phyloP scores from a whole-genome alignment of 192 early-diverging fungal genomes.

The Backusella tuberculispora region DNA sequence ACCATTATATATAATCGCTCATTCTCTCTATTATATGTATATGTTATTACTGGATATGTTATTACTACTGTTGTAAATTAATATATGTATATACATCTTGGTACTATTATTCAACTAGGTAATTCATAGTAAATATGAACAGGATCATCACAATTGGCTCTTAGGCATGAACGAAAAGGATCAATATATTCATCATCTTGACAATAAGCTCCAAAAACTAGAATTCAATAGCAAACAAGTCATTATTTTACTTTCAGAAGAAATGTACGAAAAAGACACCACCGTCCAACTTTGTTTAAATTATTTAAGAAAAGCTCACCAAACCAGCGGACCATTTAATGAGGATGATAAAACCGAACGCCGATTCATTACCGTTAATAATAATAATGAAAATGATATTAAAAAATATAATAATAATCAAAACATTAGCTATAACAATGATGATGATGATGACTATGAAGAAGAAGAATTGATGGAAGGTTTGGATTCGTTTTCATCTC shows the following conservation, averaged over 20 bases:
- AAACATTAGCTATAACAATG: background rate
- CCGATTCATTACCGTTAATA: background rate
- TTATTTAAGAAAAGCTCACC: background rate
- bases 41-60: too few relatives aligned
- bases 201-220: background rate
- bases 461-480: background rate
- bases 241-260: slow-evolving; percentile 4
- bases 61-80: background rate
- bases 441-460: background rate
- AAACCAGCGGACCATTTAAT: background rate
- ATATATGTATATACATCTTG: background rate
- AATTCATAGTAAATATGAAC: background rate
- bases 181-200: background rate
- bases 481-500: background rate
- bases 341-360: background rate
- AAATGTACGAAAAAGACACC: background rate
- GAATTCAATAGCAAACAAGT: background rate
- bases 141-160: background rate
- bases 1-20: background rate
- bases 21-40: too few relatives aligned
- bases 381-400: too few relatives aligned
- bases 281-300: background rate
- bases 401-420: too few relatives aligned
- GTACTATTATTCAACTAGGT: background rate
- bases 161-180: background rate